phyloP scores from a whole-genome alignment of 2,329 filamentous ascomycete genomes.

The Cladosporium sp. region DNA sequence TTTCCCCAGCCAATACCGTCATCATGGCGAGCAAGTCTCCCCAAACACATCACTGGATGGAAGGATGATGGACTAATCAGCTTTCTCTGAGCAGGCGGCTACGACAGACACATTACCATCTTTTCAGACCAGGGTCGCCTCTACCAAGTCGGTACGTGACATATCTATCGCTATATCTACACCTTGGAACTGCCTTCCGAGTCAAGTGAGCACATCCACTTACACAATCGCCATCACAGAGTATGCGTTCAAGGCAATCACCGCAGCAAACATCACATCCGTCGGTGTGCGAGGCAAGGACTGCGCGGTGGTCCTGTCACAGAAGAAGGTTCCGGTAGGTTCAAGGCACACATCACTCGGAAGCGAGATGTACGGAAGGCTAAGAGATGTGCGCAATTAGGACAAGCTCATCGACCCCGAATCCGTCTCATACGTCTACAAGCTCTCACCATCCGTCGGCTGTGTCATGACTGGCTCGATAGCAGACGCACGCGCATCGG shows the following conservation, averaged over 20 bases:
- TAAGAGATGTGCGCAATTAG: slow-evolving; percentile 46
- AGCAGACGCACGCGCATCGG: slow-evolving; percentile 89
- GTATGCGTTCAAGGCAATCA: slow-evolving; percentile 99
- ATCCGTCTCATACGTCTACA: slow-evolving; percentile 97
- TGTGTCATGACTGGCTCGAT: slow-evolving; percentile 99
- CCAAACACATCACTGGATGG: not conserved
- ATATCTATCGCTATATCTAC: not conserved
- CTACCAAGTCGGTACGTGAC: slow-evolving; percentile 93
- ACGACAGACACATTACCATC: slow-evolving; percentile 99
- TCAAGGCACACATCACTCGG: not conserved
- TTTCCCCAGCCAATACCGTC: slow-evolving; percentile 1
- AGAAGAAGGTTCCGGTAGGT: slow-evolving; percentile 98
- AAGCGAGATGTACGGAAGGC: slow-evolving; percentile 7
- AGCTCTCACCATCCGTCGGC: slow-evolving; percentile 89
- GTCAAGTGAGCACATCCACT: slow-evolving; percentile 13
- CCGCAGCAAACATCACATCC: slow-evolving; percentile 97
- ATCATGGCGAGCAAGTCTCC: slow-evolving; percentile 12
- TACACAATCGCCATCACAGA: slow-evolving; percentile 52
- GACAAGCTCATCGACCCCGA: slow-evolving; percentile 98
- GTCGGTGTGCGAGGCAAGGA: slow-evolving; percentile 93
- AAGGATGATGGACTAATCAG: slow-evolving; percentile 1
- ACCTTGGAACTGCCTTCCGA: not conserved
- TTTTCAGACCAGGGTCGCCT: slow-evolving; percentile 97
- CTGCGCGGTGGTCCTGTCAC: slow-evolving; percentile 93
- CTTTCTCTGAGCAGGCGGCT: slow-evolving; percentile 59